phyloP scores from a whole-genome alignment of 2,329 filamentous ascomycete genomes.

The Pseudocercospora fuligena region DNA sequence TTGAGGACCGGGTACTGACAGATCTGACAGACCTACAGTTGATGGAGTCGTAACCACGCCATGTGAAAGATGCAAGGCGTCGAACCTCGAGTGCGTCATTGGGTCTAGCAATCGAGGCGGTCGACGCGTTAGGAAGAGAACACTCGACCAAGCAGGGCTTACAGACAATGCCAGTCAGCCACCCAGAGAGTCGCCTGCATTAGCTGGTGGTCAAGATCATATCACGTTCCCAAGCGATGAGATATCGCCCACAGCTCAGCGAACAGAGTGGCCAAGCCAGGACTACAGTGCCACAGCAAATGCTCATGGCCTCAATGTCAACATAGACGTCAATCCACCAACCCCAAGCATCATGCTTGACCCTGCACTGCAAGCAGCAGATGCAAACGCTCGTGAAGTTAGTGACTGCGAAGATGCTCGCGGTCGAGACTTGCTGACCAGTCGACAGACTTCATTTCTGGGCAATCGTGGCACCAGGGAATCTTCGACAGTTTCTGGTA shows the following conservation, averaged over 20 bases:
- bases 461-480: slow-evolving; percentile 32
- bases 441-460: slow-evolving; percentile 9
- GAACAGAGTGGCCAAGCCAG: slow-evolving; percentile 16
- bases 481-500: slow-evolving; percentile 37
- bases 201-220: slow-evolving; percentile 30
- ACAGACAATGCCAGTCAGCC: slow-evolving; percentile 35
- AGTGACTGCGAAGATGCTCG: neutral
- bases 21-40: slow-evolving; percentile 44
- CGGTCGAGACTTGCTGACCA: neutral
- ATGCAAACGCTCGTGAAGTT: slow-evolving; percentile 26
- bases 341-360: slow-evolving; percentile 36
- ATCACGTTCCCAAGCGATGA: slow-evolving; percentile 29
- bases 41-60: slow-evolving; percentile 57
- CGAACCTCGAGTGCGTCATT: slow-evolving; percentile 60
- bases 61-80: slow-evolving; percentile 62
- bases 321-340: slow-evolving; percentile 26
- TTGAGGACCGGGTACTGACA: slow-evolving; percentile 11
- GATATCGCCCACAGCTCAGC: slow-evolving; percentile 11
- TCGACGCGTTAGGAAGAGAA: slow-evolving; percentile 60
- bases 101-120: slow-evolving; percentile 63
- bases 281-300: slow-evolving; percentile 12
- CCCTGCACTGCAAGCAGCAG: slow-evolving; percentile 38
- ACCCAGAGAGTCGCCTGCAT: slow-evolving; percentile 30
- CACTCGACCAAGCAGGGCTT: slow-evolving; percentile 37
- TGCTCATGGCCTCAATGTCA: slow-evolving; percentile 13